phyloP scores from a whole-genome alignment of 495 filamentous ascomycete species.

The Jackrogersella multiformis region DNA sequence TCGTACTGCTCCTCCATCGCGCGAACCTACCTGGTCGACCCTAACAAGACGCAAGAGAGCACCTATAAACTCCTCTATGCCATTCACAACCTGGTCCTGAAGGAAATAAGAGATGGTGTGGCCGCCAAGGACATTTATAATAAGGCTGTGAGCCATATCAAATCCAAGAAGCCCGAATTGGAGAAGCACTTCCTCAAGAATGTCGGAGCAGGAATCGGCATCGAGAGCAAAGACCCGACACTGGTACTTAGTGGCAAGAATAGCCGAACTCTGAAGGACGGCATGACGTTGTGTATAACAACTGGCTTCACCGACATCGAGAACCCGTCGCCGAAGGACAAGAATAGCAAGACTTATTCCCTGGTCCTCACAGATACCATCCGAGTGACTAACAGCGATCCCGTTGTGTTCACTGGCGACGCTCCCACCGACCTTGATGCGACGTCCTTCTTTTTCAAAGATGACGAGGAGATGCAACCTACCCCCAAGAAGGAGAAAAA shows the following conservation, averaged over 20 bases:
- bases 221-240: conserved; percentile 85
- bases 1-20: conserved; percentile 91
- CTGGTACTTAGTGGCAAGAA: conserved; percentile 88
- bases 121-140: conserved; percentile 88
- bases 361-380: conserved; percentile 93
- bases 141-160: conserved; percentile 81
- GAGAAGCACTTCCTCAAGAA: conserved; percentile 93
- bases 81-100: conserved; percentile 86
- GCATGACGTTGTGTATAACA: conserved; percentile 93
- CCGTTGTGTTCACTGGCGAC: conserved; percentile 90
- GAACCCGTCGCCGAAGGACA: conserved; percentile 82
- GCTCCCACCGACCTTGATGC: conserved; percentile 89
- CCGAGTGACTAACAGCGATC: conserved; percentile 78
- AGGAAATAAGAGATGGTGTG: conserved; percentile 87
- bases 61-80: conserved; percentile 93
- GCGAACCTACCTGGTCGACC: conserved; percentile 94
- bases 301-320: conserved; percentile 88
- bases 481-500: conserved; percentile 80
- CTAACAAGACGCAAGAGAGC: conserved; percentile 90
- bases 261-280: conserved; percentile 81
- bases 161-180: conserved; percentile 89
- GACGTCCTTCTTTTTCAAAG: conserved; percentile 96
- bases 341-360: conserved; percentile 86
- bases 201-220: conserved; percentile 88
- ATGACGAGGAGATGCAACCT: conserved; percentile 76